Percentiles rank a stretch among this genome's conserved stretches.
Conservation (phyloP, 176 grass and related monocot genomes). For the Triticum timopheevii region DNA sequence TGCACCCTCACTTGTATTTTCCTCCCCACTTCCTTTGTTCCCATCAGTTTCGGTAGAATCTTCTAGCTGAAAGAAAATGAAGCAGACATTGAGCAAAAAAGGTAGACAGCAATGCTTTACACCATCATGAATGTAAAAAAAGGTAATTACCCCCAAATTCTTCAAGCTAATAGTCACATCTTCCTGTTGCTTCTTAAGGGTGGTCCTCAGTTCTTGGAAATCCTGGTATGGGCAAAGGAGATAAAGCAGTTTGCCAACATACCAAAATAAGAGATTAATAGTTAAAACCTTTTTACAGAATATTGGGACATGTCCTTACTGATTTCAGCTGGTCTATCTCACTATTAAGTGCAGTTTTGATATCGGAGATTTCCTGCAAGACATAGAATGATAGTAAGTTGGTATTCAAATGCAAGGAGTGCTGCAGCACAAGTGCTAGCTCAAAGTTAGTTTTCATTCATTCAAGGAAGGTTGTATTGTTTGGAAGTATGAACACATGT, state of each 20-base stretch:
- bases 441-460: not conserved
- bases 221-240: slow-evolving; percentile 49
- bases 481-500: slow-evolving; percentile 6
- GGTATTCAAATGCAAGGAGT: not conserved
- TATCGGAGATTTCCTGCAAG: slow-evolving; percentile 79
- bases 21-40: slow-evolving; percentile 25
- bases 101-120: not conserved
- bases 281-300: not conserved
- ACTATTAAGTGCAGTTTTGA: slow-evolving; percentile 71
- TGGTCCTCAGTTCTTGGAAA: slow-evolving; percentile 88
- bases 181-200: slow-evolving; percentile 94
- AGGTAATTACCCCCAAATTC: slow-evolving; percentile 66
- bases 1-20: slow-evolving; percentile 30
- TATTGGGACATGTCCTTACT: slow-evolving; percentile 47
- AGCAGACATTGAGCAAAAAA: not conserved
- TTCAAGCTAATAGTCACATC: slow-evolving; percentile 84
- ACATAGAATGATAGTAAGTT: slow-evolving; percentile 35
- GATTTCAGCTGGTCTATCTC: slow-evolving; percentile 79
- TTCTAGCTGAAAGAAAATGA: slow-evolving; percentile 40
- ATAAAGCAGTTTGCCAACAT: slow-evolving; percentile 19
- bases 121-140: slow-evolving; percentile 2
- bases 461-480: not conserved
- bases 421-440: not conserved
- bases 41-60: slow-evolving; percentile 39
- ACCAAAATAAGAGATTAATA: not conserved